Evolutionary conservation across 768 basidiomycete species (phyloP), one percentile per base, ranked within the genome.

Genomic region (Rhodotorula sphaerocarpa): DNA sequence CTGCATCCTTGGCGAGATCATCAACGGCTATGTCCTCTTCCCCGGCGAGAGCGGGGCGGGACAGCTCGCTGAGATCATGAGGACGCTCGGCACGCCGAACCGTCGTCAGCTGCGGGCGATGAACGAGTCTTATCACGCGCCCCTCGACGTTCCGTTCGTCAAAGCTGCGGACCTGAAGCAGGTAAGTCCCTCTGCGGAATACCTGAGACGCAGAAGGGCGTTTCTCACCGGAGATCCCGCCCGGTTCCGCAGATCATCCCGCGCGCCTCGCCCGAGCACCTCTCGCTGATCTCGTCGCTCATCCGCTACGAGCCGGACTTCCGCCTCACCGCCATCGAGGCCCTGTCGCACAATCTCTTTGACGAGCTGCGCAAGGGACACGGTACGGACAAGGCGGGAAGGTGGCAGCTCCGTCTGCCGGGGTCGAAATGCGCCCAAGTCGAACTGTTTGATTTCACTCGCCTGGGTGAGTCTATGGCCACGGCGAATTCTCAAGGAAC

Each of bases 81-180:
- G 97, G 76, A 90, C 97, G 45, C 83, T 99, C 57, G 95, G 95
- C 16, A 97, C 95, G 27, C 95, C 95, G 2, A 92, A 91, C 59
- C 79, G 90, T 67, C 91, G 95, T 74, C 91, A 99, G 77, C 95
- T 97, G 81, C 92, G 92, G 83, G 92, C 90, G 69, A 97, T 99
- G 95, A 97, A 99, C 77, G 93, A 93, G 55, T 93, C 92, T 79
- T 99, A 99, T 78, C 92, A 92, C 90, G 90, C 95, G 75, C 93
- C 96, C n/a, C n/a, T n/a, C 82, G 92, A 92, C 77, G 96, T 99
- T 79, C 93, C 95, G 3, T 92, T 96, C 77, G 96, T 99, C 80
- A 95, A 95, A 83, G 87, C 87, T 57, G 34, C 15, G 0, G 6
- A 23, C 7, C 23, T 61, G 16, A 9, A 15, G 1, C 45, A 53